Evolutionary conservation across 2,329 filamentous ascomycete genomes (phyloP).

Genomic region (Akanthomyces uredinophilus): DNA sequence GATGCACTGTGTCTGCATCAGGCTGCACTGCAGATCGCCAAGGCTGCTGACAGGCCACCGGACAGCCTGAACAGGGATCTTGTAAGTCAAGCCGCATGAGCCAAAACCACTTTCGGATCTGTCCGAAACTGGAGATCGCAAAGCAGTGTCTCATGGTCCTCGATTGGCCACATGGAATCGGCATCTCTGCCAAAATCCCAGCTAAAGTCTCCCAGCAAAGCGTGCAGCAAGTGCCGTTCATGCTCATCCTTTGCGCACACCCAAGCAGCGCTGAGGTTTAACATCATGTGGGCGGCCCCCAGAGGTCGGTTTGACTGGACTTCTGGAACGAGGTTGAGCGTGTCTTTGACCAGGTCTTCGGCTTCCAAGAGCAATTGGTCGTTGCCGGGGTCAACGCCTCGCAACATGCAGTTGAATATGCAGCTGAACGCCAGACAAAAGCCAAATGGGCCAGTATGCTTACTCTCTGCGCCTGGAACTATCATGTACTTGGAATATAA

Average conservation of each 20-base stretch:
- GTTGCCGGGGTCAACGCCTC: conserved; percentile 1
- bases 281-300: conserved; percentile 4
- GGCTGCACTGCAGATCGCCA: not conserved
- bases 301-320: not conserved
- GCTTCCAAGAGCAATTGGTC: not conserved
- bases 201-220: not conserved
- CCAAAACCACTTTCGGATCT: not conserved
- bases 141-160: not conserved
- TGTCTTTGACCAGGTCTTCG: not conserved
- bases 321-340: not conserved
- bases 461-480: not conserved
- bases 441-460: not conserved
- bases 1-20: not conserved
- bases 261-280: conserved; percentile 7
- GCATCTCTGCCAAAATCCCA: conserved; percentile 1
- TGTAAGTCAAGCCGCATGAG: not conserved
- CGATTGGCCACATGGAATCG: not conserved
- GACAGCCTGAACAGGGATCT: not conserved
- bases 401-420: conserved; percentile 10
- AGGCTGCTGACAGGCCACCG: not conserved
- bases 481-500: conserved; percentile 3
- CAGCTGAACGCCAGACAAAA: conserved; percentile 5
- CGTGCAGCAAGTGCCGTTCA: not conserved
- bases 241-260: not conserved
- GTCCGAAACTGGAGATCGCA: conserved; percentile 6